phyloP scores from a whole-genome alignment of 306 rosid species.

The cucumber (Cucumis sativus) region DNA sequence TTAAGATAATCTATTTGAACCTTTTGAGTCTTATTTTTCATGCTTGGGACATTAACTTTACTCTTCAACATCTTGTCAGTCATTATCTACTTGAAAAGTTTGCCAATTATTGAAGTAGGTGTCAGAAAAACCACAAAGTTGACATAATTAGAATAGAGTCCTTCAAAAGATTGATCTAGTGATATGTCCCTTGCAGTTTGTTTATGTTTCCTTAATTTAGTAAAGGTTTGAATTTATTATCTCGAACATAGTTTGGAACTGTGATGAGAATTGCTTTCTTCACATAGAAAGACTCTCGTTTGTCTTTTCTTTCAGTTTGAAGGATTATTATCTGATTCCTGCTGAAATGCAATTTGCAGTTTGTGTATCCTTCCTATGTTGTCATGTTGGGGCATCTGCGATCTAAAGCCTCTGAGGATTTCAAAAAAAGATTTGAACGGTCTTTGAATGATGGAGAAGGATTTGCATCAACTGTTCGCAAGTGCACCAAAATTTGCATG shows the following conservation, averaged over 20 bases:
- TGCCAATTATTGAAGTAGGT: not conserved
- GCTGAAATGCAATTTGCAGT: constrained; percentile 31
- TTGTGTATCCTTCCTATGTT: constrained; percentile 47
- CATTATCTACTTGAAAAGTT: not conserved
- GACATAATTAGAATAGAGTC: not conserved
- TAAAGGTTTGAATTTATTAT: not conserved
- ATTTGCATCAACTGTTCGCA: constrained; percentile 46
- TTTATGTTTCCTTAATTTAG: not conserved
- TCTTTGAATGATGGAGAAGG: constrained; percentile 67
- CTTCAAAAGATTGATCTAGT: not conserved
- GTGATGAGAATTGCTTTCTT: not conserved
- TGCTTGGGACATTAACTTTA: not conserved
- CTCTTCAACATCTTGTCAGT: not conserved
- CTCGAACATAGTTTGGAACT: not conserved
- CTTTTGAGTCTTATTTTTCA: not conserved
- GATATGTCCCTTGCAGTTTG: not conserved
- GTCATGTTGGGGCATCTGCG: constrained; percentile 48
- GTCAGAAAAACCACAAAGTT: not conserved
- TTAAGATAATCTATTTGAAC: not conserved
- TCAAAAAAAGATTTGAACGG: constrained; percentile 47
- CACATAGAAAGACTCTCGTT: not conserved
- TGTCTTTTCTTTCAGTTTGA: not conserved
- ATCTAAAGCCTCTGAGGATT: constrained; percentile 37
- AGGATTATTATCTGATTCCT: not conserved
- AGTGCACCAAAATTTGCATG: constrained; percentile 27